Evolutionary conservation across 257 asterid genomes (phyloP).

Genomic region (Gentiana macrophylla): DNA sequence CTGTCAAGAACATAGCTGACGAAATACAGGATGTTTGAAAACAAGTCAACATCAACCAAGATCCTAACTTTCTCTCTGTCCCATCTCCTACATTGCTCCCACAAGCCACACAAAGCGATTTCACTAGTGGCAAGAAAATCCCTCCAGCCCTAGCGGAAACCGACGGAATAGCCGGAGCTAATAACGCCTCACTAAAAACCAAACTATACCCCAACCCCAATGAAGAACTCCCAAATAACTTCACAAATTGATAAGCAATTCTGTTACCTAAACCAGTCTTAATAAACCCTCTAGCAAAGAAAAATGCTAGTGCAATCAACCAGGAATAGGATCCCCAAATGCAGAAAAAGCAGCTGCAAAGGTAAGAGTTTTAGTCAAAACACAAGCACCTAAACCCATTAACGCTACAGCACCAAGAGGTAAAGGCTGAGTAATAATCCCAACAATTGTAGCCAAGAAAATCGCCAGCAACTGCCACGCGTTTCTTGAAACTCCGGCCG

Average conservation of each 20-base stretch:
- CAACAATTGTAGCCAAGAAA: constrained; percentile 84
- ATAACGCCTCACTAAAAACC: constrained; percentile 90
- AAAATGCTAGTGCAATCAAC: constrained; percentile 89
- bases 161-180: constrained; percentile 95
- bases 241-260: constrained; percentile 85
- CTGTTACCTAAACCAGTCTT: constrained; percentile 91
- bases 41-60: constrained; percentile 94
- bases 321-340: constrained; percentile 92
- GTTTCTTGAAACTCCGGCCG: constrained; percentile 57
- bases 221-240: constrained; percentile 74
- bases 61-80: constrained; percentile 74
- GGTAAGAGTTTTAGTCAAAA: constrained; percentile 69
- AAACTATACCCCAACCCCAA: constrained; percentile 87
- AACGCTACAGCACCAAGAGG: constrained; percentile 93
- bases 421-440: constrained; percentile 83
- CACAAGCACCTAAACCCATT: constrained; percentile 84
- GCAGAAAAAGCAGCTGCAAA: constrained; percentile 94
- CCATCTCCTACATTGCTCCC: constrained; percentile 94
- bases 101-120: constrained; percentile 86
- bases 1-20: constrained; percentile 88
- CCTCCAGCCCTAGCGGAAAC: constrained; percentile 98
- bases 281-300: constrained; percentile 88
- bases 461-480: constrained; percentile 89
- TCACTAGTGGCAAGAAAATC: constrained; percentile 81
- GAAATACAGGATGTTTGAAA: constrained; percentile 92